Evolutionary conservation across 2,329 filamentous ascomycete genomes (phyloP), one percentile per base, ranked within the genome.

Genomic region (Periconia digitata): DNA sequence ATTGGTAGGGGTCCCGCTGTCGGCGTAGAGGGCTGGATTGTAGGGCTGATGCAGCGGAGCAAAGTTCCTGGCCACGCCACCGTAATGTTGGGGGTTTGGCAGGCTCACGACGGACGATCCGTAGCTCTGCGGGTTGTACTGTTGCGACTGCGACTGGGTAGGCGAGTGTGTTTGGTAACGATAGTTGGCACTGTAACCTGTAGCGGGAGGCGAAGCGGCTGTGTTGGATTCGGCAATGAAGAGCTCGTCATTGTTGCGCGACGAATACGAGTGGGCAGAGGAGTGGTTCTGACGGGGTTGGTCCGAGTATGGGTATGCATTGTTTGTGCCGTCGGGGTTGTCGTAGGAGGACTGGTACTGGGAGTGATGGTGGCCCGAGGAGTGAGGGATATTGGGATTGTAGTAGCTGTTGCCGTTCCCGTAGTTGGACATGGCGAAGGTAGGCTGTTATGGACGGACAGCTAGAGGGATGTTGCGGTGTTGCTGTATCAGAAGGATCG

Each of bases 291-390:
- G 64, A 23, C 66, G 55, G 55, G 71, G 71, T 18, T 67, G 64
- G 45, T 63, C 64, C 16, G 62, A 58, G 45, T 74, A 74, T 34
- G 66, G 67, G 48, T 72, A 68, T 41, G 75, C 72, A 67, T 92
- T 88, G 69, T 94, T 89, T 55, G 86, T 88, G 57, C 80, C 83
- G 69, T 90, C 85, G 75, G 89, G 91, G 75, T 87, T 92, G 53
- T 76, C 56, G 53, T 71, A 64, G n/a, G 62, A 53, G 50, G 67
- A 65, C 46, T 68, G 67, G 49, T 72, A 70, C 38, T 64, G 65
- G 37, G 17, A 5, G 6, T 24, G 39, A 10, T n/a, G 12, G 18
- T 43, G 27, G 50, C 54, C 52, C 17, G 62, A 69, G 48, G 72
- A 69, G 48, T 73, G 75, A 36, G 72, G 64, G 54, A 61, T 70